Evolutionary conservation across 768 basidiomycete species (phyloP), one percentile per base, ranked within the genome.

Genomic region (Tulasnella sp.): DNA sequence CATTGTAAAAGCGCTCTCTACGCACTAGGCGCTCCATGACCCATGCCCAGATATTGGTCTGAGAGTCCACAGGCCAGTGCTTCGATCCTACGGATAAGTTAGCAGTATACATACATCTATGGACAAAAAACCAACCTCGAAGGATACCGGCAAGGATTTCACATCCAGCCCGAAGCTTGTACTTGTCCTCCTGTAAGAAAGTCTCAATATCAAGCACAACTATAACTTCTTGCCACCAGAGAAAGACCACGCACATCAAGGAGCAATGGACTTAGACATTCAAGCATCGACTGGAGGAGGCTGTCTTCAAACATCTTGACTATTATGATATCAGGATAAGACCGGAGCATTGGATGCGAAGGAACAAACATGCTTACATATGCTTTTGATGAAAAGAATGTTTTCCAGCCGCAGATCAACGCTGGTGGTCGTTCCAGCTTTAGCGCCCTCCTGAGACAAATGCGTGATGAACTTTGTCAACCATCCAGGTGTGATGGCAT

Each of bases 141-240:
- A 88, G 70, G 49, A 91, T 66, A 21, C 91, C 92, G 34, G 79
- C 75, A 25, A 92, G 68, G 30, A 92, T 70, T 70, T 85, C 85
- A 53, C 81, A 83, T 24, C 83, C 83, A 27, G 87, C 87, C 24
- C 90, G 79, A 67, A 91, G 91, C 70, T 90, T 89, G 73, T 84
- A 91, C 61, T 87, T 85, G 65, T 91, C 86, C 17, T 46, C 31
- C 62, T 62, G 50, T 27, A 19, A 3, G 19, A 52, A 19, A 52
- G 29, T 3, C n/a, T 10, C 27, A 27, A 2, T 31, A 31, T 42
- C 31, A 60, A 38, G 5, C 29, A 54, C 34, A 38, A 7, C 5
- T 12, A 25, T 15, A 11, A 21, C 55, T 11, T 15, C 22, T 49
- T 12, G 22, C 51, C 12, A 34, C 12, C 9, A 15, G 53, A 34